Conservation (phyloP, 768 basidiomycete genomes). For the Calocybe cyanea region DNA sequence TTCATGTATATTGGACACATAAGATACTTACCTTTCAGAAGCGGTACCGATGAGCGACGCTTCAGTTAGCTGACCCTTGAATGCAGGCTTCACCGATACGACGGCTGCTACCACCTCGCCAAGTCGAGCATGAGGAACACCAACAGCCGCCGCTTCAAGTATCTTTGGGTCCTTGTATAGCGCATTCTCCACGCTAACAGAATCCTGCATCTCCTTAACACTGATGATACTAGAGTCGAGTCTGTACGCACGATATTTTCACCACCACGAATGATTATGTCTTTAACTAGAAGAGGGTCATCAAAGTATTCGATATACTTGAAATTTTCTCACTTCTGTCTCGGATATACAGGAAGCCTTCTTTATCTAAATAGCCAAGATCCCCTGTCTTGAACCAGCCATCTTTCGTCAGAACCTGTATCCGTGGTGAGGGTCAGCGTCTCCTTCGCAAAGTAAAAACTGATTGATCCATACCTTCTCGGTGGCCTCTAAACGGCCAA, state of each 20-base stretch:
- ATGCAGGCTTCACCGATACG: slow-evolving; percentile 38
- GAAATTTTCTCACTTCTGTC: slow-evolving; percentile 33
- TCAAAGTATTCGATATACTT: background rate
- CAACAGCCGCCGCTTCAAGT: slow-evolving; percentile 45
- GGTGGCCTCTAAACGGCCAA: slow-evolving; percentile 20
- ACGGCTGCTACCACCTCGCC: slow-evolving; percentile 48
- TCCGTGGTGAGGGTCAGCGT: slow-evolving; percentile 13
- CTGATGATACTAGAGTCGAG: too few relatives aligned
- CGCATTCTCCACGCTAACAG: slow-evolving; percentile 49
- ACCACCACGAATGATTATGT: slow-evolving; percentile 52
- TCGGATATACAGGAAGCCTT: slow-evolving; percentile 49
- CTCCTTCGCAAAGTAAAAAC: background rate
- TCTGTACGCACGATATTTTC: slow-evolving; percentile 45
- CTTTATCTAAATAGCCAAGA: slow-evolving; percentile 38
- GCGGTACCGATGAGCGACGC: slow-evolving; percentile 34
- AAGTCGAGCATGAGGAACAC: slow-evolving; percentile 43
- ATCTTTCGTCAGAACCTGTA: slow-evolving; percentile 36
- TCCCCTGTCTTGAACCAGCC: slow-evolving; percentile 49
- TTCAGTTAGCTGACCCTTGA: slow-evolving; percentile 36
- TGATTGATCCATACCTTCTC: slow-evolving; percentile 16
- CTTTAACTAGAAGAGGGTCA: slow-evolving; percentile 35
- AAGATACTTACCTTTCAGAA: slow-evolving; percentile 27
- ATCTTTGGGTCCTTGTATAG: slow-evolving; percentile 42
- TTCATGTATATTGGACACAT: background rate
- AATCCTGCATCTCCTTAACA: slow-evolving; percentile 25